Evolutionary conservation across 2,329 filamentous ascomycete species (phyloP).

Genomic region (Dothidotthia symphoricarpi): DNA sequence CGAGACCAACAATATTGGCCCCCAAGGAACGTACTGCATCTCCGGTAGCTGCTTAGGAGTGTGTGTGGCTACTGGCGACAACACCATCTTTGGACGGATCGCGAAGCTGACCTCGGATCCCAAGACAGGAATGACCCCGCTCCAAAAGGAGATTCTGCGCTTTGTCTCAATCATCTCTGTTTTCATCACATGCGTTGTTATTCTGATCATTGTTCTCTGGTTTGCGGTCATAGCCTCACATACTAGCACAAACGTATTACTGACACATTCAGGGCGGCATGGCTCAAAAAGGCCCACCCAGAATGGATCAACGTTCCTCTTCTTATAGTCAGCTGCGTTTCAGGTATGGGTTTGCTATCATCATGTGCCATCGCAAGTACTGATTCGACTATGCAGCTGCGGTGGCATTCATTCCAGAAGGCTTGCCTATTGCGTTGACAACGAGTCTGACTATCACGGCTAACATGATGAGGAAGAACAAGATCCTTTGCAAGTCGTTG

Average conservation of each 20-base stretch:
- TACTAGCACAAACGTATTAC: slow-evolving; percentile 4
- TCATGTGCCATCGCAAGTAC: background rate
- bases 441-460: slow-evolving; percentile 73
- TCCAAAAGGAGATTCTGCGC: slow-evolving; percentile 70
- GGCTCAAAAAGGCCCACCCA: slow-evolving; percentile 65
- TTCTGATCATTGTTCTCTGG: slow-evolving; percentile 66
- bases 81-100: slow-evolving; percentile 73
- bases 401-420: slow-evolving; percentile 73
- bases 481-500: slow-evolving; percentile 75
- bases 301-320: slow-evolving; percentile 70
- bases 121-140: slow-evolving; percentile 64
- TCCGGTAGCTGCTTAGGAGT: slow-evolving; percentile 65
- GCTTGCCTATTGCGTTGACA: slow-evolving; percentile 38
- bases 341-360: slow-evolving; percentile 19
- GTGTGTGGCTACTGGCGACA: slow-evolving; percentile 69
- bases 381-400: slow-evolving; percentile 3
- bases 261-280: slow-evolving; percentile 57
- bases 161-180: slow-evolving; percentile 70
- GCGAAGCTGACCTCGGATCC: slow-evolving; percentile 70
- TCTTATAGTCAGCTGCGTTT: slow-evolving; percentile 70
- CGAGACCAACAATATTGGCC: slow-evolving; percentile 71
- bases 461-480: slow-evolving; percentile 73
- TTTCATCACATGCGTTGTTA: slow-evolving; percentile 65
- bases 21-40: slow-evolving; percentile 77
- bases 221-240: slow-evolving; percentile 29